Base-by-base conservation (phyloP, 164 flowering plant genomes). In the Chloranthus sessilifolius region DNA sequence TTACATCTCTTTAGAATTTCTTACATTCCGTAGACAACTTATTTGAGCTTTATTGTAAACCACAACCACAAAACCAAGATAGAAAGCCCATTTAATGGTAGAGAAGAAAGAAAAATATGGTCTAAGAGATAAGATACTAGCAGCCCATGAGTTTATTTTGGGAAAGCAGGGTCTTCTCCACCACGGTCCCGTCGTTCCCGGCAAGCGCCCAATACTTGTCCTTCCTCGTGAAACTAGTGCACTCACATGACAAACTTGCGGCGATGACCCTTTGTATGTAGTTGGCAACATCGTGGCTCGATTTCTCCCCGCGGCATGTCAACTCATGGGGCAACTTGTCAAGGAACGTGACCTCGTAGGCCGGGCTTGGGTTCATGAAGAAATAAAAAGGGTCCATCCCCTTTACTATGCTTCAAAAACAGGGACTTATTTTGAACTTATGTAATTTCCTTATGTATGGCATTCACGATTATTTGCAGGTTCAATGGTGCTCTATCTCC, bases 401-500 rank as follows among this genome's bases (percentile, higher is more conserved):
- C 46, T 84, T 81, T n/a, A n/a, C n/a, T n/a, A n/a, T n/a, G n/a
- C n/a, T n/a, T n/a, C n/a, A n/a, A n/a, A n/a, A n/a, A n/a, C n/a
- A n/a, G n/a, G n/a, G n/a, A n/a, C n/a, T n/a, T n/a, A n/a, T n/a
- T n/a, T n/a, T n/a, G n/a, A n/a, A n/a, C n/a, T n/a, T n/a, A n/a
- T n/a, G n/a, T n/a, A n/a, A n/a, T n/a, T n/a, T n/a, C n/a, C n/a
- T n/a, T n/a, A n/a, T n/a, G n/a, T n/a, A n/a, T n/a, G n/a, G n/a
- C n/a, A n/a, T n/a, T n/a, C n/a, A n/a, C n/a, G n/a, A n/a, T n/a
- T n/a, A n/a, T 37, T 50, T 62, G 58, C 70, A 88, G 97, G 99
- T 89, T 82, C 59, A 77, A 81, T 73, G 84, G 85, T 46, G 92
- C 91, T 47, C 64, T 92, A 39, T 81, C 97, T 17, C 71, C 68